Evolutionary conservation across 2,329 filamentous ascomycete genomes (phyloP).

Genomic region (Chaetothyriales sp.): DNA sequence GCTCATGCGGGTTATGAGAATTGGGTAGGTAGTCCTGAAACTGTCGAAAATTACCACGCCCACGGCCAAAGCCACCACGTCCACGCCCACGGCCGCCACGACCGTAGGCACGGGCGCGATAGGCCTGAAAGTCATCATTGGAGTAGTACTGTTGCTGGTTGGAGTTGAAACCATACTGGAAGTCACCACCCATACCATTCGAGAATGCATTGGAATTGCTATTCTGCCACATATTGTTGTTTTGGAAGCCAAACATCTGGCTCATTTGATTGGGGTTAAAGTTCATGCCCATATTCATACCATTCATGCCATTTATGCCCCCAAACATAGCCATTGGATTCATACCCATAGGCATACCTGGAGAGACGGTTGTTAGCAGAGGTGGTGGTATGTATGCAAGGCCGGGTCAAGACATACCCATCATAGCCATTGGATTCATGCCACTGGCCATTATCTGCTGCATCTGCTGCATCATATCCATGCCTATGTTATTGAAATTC

Average conservation of each 20-base stretch:
- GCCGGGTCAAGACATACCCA: constrained; percentile 51
- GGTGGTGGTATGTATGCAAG: constrained; percentile 12
- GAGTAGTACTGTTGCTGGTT: constrained; percentile 53
- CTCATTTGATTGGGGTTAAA: constrained; percentile 41
- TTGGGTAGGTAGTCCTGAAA: constrained; percentile 13
- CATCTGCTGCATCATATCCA: constrained; percentile 33
- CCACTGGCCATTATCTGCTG: constrained; percentile 49
- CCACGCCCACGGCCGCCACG: constrained; percentile 50
- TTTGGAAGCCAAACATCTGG: constrained; percentile 68
- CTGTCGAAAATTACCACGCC: constrained; percentile 25
- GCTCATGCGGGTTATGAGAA: constrained; percentile 7
- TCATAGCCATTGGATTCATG: constrained; percentile 36
- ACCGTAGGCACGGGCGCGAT: constrained; percentile 57
- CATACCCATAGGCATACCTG: constrained; percentile 64
- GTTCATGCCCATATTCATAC: constrained; percentile 63
- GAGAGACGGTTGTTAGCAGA: constrained; percentile 4
- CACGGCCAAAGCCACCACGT: constrained; percentile 37
- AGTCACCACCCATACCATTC: constrained; percentile 68
- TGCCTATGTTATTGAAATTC: constrained; percentile 40
- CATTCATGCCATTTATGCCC: constrained; percentile 73
- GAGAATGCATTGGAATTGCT: constrained; percentile 70
- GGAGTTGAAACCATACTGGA: constrained; percentile 66
- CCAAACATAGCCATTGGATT: constrained; percentile 36
- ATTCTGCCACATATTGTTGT: constrained; percentile 65
- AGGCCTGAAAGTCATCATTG: constrained; percentile 56